A percentile compares a stretch with the other conserved stretches of the same genome.
phyloP scores from a whole-genome alignment of 257 asterid species.

The Osmanthus fragrans region DNA sequence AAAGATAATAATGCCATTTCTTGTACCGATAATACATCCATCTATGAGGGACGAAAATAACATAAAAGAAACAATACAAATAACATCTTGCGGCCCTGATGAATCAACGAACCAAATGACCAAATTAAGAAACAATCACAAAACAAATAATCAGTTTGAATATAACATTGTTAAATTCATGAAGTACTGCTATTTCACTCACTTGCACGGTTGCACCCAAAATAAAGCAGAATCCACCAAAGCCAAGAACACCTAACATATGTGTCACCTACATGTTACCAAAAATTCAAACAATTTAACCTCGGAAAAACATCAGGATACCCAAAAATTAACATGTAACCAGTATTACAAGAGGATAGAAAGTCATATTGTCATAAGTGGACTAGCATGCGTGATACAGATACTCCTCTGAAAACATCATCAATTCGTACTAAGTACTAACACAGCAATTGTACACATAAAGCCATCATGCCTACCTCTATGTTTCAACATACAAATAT shows the following conservation, averaged over 20 bases:
- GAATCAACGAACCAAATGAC: constrained; percentile 20
- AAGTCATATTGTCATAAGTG: too few species aligned
- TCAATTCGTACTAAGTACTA: background rate
- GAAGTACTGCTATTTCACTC: constrained; percentile 30
- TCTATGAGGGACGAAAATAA: constrained; percentile 91
- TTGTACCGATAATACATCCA: constrained; percentile 97
- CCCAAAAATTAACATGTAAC: too few species aligned
- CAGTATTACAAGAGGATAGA: too few species aligned
- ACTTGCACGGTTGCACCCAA: constrained; percentile 99
- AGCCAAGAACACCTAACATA: constrained; percentile 90
- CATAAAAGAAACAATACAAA: constrained; percentile 75
- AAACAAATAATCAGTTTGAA: constrained; percentile 3
- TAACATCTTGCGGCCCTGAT: constrained; percentile 97
- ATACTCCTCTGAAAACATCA: background rate
- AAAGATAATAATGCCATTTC: constrained; percentile 98
- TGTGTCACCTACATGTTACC: constrained; percentile 70
- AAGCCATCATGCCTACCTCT: background rate
- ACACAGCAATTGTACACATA: background rate
- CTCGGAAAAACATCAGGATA: constrained; percentile 9
- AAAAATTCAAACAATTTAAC: constrained; percentile 20
- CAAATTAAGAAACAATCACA: constrained; percentile 18
- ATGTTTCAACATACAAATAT: background rate
- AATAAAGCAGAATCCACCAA: constrained; percentile 92
- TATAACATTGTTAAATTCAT: background rate
- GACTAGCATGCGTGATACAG: too few species aligned